phyloP scores from a whole-genome alignment of 2,329 filamentous ascomycete genomes.

The Xylaria sp. region DNA sequence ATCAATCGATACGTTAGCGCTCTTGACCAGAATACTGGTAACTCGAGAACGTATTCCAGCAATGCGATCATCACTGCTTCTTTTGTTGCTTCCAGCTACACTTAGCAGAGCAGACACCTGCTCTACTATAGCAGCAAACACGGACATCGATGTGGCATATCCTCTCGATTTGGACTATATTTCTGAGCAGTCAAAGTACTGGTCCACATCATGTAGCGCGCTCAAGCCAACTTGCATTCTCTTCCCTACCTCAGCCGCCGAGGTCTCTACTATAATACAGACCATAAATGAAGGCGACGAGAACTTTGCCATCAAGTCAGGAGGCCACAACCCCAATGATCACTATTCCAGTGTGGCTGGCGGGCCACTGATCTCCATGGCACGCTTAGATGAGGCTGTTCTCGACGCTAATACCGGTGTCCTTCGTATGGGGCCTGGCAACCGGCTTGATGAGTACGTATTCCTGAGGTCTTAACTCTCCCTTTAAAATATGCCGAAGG shows the following conservation, averaged over 20 bases:
- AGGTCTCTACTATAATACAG: conserved; percentile 64
- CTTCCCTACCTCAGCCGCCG: conserved; percentile 60
- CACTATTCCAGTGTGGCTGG: conserved; percentile 62
- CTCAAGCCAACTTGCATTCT: conserved; percentile 59
- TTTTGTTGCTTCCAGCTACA: conserved; percentile 36
- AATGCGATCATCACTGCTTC: conserved; percentile 31
- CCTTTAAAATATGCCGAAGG: background rate
- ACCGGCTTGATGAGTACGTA: conserved; percentile 54
- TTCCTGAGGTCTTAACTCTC: background rate
- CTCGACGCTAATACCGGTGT: conserved; percentile 53
- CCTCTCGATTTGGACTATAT: conserved; percentile 52
- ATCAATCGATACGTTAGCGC: background rate
- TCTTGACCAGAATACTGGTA: conserved; percentile 37
- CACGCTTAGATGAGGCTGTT: conserved; percentile 55
- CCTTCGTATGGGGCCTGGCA: conserved; percentile 58
- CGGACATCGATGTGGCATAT: conserved; percentile 52
- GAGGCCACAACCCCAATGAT: conserved; percentile 67
- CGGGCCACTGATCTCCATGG: conserved; percentile 62
- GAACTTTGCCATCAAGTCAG: conserved; percentile 66
- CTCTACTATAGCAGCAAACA: conserved; percentile 50
- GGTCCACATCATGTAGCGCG: conserved; percentile 58
- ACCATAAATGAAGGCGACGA: conserved; percentile 59
- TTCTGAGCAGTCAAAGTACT: conserved; percentile 56
- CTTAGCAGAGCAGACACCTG: conserved; percentile 52
- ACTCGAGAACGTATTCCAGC: conserved; percentile 16